Base-by-base conservation (phyloP, 2,329 filamentous ascomycete genomes). In the Paecilomyces sp. region DNA sequence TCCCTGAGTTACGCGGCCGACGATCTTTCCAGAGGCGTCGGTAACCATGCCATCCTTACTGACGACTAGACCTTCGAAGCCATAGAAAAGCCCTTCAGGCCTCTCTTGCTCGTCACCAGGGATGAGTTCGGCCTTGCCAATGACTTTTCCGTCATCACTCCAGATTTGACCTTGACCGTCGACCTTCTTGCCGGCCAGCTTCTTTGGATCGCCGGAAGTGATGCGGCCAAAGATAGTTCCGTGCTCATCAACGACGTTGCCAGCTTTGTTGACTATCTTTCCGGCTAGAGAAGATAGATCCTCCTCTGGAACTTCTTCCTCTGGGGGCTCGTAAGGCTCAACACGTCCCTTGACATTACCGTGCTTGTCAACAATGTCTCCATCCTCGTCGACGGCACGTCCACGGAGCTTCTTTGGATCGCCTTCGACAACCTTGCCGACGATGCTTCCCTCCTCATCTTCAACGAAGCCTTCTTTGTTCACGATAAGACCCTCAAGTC, bases 281-380 rank as follows among this genome's bases (percentile, higher is more conserved):
- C 84, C 84, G 58, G 82, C 82, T 50, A 87, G 80, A n/a, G 78
- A 74, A 24, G 82, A 85, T n/a, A 86, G 75, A 64, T 87, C 84
- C 8, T 76, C 79, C 65, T 79, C 77, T 55, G 67, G 71, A 59
- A 70, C 74, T 51, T 72, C 76, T 67, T 83, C 83, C 61, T 77
- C 69, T 1, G 73, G 73, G 25, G 79, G 75, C 61, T 82, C 77
- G 58, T 79, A 85, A 3, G 81, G 82, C 68, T 84, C 82, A n/a
- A 80, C 82, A 60, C 82, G 81, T 33, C 83, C 83, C 73, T 84
- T 84, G 64, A 83, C 79, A 61, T 83, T 85, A 60, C 83, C 85
- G 69, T 91, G 92, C 72, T 86, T 87, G 78, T 94, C 91, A 59
- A 89, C 80, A 33, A 95, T 86, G 60, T 94, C 90, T 41, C 91